Conservation (phyloP, 768 basidiomycete species). For the Tricholoma hemisulphureum region DNA sequence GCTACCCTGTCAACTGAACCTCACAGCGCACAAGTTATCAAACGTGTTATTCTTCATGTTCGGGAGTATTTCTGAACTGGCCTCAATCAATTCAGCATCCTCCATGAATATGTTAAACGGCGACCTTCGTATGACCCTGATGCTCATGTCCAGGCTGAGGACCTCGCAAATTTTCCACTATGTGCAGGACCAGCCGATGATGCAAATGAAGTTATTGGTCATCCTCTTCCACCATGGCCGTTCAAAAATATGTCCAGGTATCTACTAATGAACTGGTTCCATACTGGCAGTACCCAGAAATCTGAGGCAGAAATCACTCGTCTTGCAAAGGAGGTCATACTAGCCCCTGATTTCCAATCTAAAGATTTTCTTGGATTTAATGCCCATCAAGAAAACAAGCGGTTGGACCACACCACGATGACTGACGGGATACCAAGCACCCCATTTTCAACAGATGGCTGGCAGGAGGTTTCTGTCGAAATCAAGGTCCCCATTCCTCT, state of each 20-base stretch:
- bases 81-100: background rate
- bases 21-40: background rate
- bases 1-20: background rate
- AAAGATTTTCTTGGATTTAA: background rate
- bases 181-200: background rate
- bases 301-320: background rate
- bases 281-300: background rate
- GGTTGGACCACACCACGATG: background rate
- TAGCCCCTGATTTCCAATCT: background rate
- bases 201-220: background rate
- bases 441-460: background rate
- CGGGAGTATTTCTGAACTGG: too few species aligned
- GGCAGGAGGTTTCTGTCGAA: background rate
- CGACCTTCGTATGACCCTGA: background rate
- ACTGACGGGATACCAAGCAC: background rate
- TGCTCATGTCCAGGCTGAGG: background rate
- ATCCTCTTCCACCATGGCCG: too few species aligned
- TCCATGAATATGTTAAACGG: background rate
- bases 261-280: background rate
- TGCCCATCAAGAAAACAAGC: background rate
- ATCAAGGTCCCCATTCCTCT: background rate
- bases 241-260: background rate
- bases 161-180: background rate
- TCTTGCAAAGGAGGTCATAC: background rate
- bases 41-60: background rate